These are phyloP conservation scores for Podosphaera fusca DNA, from an alignment of 2,329 filamentous ascomycete species.

Conservation along the genomic window DNA sequence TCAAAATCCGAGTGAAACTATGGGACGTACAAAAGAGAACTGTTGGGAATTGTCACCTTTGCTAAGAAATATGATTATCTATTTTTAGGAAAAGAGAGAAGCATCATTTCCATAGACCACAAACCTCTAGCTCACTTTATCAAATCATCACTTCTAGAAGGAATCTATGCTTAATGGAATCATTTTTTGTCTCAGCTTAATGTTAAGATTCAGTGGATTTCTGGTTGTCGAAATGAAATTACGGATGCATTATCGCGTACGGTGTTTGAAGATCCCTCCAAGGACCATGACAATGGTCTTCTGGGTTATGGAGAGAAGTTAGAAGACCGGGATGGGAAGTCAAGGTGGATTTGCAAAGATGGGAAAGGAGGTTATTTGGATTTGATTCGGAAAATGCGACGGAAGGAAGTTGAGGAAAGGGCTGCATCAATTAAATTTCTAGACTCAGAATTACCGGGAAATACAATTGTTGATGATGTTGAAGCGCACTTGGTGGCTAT, in stretches of 20 bases:
- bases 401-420: neutral
- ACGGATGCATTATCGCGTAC: neutral
- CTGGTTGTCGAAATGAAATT: neutral
- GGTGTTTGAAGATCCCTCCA: neutral
- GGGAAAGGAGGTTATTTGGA: neutral
- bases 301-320: neutral
- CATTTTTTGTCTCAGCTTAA: neutral
- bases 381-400: neutral
- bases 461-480: neutral
- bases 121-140: neutral
- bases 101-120: neutral
- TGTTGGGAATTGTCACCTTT: neutral
- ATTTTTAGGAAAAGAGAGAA: neutral
- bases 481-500: neutral
- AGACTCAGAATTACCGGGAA: neutral
- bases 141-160: neutral
- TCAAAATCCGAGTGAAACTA: neutral
- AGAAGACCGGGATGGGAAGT: neutral
- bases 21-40: neutral
- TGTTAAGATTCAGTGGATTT: neutral
- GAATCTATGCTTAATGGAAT: neutral
- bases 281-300: neutral
- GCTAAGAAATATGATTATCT: conserved; percentile 1
- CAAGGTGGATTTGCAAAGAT: neutral
- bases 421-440: neutral